Percentiles rank a stretch among this genome's conserved stretches.
Evolutionary conservation across 768 basidiomycete genomes (phyloP).

Genomic region (Exsudoporus frostii): DNA sequence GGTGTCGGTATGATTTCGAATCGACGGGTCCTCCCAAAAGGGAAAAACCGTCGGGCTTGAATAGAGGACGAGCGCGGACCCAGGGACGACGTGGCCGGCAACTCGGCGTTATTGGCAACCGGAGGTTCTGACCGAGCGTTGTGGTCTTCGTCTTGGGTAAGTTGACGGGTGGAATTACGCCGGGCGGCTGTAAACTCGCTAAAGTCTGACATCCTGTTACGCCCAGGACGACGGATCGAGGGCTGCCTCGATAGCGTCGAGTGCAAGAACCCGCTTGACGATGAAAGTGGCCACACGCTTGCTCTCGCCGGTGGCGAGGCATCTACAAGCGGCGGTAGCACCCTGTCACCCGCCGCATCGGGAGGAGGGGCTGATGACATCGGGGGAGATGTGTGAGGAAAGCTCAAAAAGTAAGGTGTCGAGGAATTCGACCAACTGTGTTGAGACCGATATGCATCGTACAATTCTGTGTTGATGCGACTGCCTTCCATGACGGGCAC

Average conservation of each 20-base stretch:
- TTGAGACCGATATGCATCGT: conserved; percentile 57
- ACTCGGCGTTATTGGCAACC: neutral
- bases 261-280: conserved; percentile 24
- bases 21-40: conserved; percentile 46
- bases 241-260: conserved; percentile 50
- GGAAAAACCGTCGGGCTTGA: conserved; percentile 54
- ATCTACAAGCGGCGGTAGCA: conserved; percentile 30
- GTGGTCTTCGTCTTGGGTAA: conserved; percentile 29
- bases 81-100: conserved; percentile 1
- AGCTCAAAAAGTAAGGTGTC: conserved; percentile 20
- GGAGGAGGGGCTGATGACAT: conserved; percentile 26
- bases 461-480: conserved; percentile 57
- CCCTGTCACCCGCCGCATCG: conserved; percentile 21
- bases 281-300: conserved; percentile 22
- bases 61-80: conserved; percentile 14
- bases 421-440: conserved; percentile 29
- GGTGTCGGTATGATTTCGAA: conserved; percentile 36
- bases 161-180: conserved; percentile 45
- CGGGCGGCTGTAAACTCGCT: conserved; percentile 69
- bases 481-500: conserved; percentile 45
- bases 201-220: conserved; percentile 61
- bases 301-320: conserved; percentile 21
- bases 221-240: conserved; percentile 56
- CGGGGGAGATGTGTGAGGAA: conserved; percentile 27
- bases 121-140: conserved; percentile 9